Base-by-base conservation (phyloP, 1,284 basidiomycete genomes). In the Leccinum insigne region DNA sequence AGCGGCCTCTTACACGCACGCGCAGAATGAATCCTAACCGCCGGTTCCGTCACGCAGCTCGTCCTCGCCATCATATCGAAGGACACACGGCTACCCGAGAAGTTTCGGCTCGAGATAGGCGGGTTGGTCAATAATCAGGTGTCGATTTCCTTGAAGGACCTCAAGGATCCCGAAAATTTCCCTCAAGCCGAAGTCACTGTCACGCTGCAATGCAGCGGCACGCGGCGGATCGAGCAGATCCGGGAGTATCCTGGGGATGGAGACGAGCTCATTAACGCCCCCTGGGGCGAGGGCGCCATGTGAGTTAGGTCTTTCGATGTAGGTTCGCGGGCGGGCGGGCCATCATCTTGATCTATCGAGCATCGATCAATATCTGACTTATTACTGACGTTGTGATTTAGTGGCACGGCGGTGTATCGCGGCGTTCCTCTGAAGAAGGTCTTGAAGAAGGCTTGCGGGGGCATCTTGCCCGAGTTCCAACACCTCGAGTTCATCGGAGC, bases 221-320 rank as follows among this genome's bases (percentile, higher is more conserved):
- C 83, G 0, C 77, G 85, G 21, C 82, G 83, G 29, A 79, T 85
- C 8, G 84, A 86, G 64, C 85, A 86, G 69, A 85, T 86, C 60
- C 71, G 75, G 29, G 76, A 83, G 66, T 85, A 86, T 67, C 85
- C 85, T 5, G 85, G 85, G n/a, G 84, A 86, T 42, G 85, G 85
- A 21, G 85, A 86, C 67, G 85, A 86, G 67, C 74, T 86, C 54
- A 83, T 85, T 68, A 83, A 85, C 66, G 83, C 83, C 16, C 83
- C 83, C 21, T 85, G 84, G 84, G 84, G 84, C 21, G 84, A 85
- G 71, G 84, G 84, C 4, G 84, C 84, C 1, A 85, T 85, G 84
- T 86, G 71, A 5, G 73, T 70, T 7, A 44, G 13, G 6, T 49
- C 47, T 11, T 49, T 49, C 18, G 47, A 47, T 49, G 47, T 11